Base-by-base conservation (phyloP, 163 green algal species). In the Chloromonas sp. region DNA sequence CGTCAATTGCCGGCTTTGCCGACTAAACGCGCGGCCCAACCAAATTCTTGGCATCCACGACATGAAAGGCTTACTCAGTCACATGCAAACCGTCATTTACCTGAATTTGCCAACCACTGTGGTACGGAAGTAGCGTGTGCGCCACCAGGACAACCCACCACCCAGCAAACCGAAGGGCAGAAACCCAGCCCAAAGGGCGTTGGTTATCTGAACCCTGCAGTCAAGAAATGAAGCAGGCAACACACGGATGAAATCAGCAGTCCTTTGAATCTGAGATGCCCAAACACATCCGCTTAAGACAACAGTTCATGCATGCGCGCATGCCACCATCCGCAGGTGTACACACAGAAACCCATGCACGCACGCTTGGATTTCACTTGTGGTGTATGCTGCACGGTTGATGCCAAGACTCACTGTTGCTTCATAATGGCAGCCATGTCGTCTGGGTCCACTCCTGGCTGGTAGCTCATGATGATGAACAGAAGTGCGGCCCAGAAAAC, bases 141-240 rank as follows among this genome's bases (percentile, higher is more conserved):
- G 79, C 79, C 70, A 60, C 59, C 60, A 88, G 60, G 74, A 84
- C 36, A 61, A 78, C 0, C 62, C 66, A 1, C 82, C 82, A 60
- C 85, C 85, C 77, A 84, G 14, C 82, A 88, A 61, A 59, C 61
- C 78, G 70, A 70, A 71, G 14, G 85, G 85, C 14, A 77, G 82
- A 58, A 88, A 59, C 1, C 85, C 70, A 60, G 62, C 85, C 85
- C 85, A 88, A 77, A 88, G 82, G 82, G 84, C 2, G 78, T 3
- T 86, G 1, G 85, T 88, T 1, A 77, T 82, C 14, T 14, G 62
- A 36, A 2, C 5, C 13, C 79, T 82, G 79, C 3, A 2, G 36
- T 11, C 57, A 81, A 2, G 14, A 11, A 76, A 36, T 36, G 36
- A 36, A 36, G 36, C 36, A 36, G 36, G 36, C 36, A 36, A 36